Evolutionary conservation across 192 early-diverging fungal genomes (phyloP).

Genomic region (Backusella mclennaniae): DNA sequence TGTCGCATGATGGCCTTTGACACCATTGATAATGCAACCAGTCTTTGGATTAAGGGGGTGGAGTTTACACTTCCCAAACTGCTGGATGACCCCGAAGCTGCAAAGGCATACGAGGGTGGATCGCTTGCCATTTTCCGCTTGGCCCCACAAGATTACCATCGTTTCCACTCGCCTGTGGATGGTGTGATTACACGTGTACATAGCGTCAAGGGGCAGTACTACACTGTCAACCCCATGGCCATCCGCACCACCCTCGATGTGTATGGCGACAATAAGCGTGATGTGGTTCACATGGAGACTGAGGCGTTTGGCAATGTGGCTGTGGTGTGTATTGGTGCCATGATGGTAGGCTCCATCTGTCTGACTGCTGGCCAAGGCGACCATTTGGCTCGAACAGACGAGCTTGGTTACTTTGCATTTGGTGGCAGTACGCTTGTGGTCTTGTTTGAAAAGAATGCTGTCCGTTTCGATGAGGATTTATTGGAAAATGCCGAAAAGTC

Average conservation of each 20-base stretch:
- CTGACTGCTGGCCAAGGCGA: conserved; percentile 44
- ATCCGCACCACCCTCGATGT: conserved; percentile 72
- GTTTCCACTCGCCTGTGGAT: conserved; percentile 72
- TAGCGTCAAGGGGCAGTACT: conserved; percentile 65
- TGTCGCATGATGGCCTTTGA: conserved; percentile 67
- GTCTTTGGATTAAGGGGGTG: conserved; percentile 81
- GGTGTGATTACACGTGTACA: conserved; percentile 56
- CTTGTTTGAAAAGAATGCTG: conserved; percentile 58
- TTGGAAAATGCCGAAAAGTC: conserved; percentile 56
- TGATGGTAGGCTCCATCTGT: conserved; percentile 82
- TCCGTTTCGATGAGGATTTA: conserved; percentile 72
- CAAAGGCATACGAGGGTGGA: conserved; percentile 59
- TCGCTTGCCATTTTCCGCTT: conserved; percentile 70
- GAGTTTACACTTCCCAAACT: conserved; percentile 64
- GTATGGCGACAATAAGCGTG: conserved; percentile 75
- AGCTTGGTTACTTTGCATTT: conserved; percentile 83
- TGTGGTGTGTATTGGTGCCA: conserved; percentile 72
- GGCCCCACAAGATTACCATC: conserved; percentile 85
- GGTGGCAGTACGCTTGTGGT: conserved; percentile 76
- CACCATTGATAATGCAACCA: conserved; percentile 61
- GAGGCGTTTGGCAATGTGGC: conserved; percentile 69
- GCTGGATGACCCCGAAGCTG: conserved; percentile 48
- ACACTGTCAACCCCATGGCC: conserved; percentile 85
- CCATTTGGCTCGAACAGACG: conserved; percentile 62
- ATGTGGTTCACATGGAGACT: conserved; percentile 62